phyloP scores from a whole-genome alignment of 371 early-diverging fungal genomes.

The Haplosporangium sp. region DNA sequence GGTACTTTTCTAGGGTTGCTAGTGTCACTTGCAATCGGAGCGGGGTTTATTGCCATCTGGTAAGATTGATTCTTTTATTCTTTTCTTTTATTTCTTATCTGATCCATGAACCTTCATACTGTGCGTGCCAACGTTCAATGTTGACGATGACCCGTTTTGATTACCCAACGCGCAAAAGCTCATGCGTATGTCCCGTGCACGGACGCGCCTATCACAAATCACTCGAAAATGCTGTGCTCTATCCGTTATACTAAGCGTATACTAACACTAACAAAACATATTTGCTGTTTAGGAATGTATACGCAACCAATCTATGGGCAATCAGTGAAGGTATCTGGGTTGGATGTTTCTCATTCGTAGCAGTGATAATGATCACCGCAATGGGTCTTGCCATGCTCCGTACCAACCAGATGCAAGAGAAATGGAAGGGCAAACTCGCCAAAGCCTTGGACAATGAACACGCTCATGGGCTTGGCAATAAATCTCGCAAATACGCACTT shows the following conservation, averaged over 20 bases:
- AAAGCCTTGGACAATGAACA: slow-evolving; percentile 61
- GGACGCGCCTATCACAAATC: too few species aligned
- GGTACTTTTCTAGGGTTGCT: slow-evolving; percentile 69
- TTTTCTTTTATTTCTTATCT: background rate
- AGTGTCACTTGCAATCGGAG: slow-evolving; percentile 75
- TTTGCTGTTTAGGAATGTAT: slow-evolving; percentile 45
- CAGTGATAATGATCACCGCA: slow-evolving; percentile 73
- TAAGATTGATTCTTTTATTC: slow-evolving; percentile 23
- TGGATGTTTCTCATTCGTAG: slow-evolving; percentile 79
- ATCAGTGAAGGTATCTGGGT: slow-evolving; percentile 84
- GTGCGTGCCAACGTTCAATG: too few species aligned
- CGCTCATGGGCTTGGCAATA: slow-evolving; percentile 38
- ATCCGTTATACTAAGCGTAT: too few species aligned
- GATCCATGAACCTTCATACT: background rate
- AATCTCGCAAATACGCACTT: slow-evolving; percentile 67
- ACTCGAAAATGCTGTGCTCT: too few species aligned
- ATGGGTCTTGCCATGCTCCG: slow-evolving; percentile 83
- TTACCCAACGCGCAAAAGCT: too few species aligned
- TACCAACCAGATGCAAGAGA: slow-evolving; percentile 76
- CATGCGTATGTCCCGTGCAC: too few species aligned
- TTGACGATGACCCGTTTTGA: too few species aligned
- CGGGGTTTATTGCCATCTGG: slow-evolving; percentile 77
- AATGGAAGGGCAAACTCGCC: slow-evolving; percentile 73
- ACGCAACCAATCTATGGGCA: slow-evolving; percentile 76
- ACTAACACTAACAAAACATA: background rate